Conservation (phyloP, 257 asterid species). For the Solanum acaule region DNA sequence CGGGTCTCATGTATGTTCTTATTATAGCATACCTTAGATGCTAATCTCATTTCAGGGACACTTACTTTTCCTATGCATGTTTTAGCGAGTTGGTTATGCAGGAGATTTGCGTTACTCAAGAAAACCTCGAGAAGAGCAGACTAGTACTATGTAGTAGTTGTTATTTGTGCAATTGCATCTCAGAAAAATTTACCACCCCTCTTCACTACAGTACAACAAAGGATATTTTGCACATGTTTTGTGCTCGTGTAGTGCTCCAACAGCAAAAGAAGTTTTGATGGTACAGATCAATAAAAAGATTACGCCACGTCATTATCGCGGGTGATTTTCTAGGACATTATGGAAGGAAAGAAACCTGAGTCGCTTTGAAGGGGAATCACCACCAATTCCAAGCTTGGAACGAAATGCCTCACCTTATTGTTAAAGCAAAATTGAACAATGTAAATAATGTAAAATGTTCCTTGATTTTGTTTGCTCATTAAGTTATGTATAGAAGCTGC, state of each 20-base stretch:
- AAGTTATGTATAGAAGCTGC: neutral
- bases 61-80: neutral
- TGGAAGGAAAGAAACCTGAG: neutral
- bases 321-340: neutral
- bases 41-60: neutral
- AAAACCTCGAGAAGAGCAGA: neutral
- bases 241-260: neutral
- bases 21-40: neutral
- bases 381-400: neutral
- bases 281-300: neutral
- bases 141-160: neutral
- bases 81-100: neutral
- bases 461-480: neutral
- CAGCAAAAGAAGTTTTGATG: neutral
- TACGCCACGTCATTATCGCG: neutral
- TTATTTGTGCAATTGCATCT: neutral
- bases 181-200: neutral
- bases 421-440: neutral
- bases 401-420: neutral
- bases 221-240: neutral
- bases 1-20: neutral
- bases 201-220: neutral
- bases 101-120: neutral
- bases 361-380: neutral
- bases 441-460: neutral